Evolutionary conservation across 208 protist genomes (phyloP), one percentile per base, ranked within the genome.

Genomic region (Willaertia magna): DNA sequence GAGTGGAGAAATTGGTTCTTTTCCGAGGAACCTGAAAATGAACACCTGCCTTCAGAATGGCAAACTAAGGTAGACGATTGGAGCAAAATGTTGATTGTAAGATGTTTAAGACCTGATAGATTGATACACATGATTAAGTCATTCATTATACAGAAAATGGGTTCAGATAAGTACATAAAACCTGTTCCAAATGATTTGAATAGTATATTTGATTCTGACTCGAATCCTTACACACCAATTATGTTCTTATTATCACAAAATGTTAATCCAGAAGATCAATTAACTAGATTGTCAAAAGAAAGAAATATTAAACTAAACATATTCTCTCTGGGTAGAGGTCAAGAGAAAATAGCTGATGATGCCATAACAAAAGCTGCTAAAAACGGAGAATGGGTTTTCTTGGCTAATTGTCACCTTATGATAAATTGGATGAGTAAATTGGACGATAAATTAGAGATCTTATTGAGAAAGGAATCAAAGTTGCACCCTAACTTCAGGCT

Each of bases 391-490:
- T 99, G 98, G 98, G 96, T 99, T 1, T 98, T 98, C 90, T 89
- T 99, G 61, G 97, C 96, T 74, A 99, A 99, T 92, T 99, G 98
- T 90, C 98, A 99, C 87, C 88, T 99, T 30, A 97, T 97, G 93
- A 93, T 99, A 43, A 96, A 92, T 74, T 99, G 96, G 96, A 93
- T 99, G 79, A 88, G 94, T 40, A 93, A 96, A 86, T 90, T 99
- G 61, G 97, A 99, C 92, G 97, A 97, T 90, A 94, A 98, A 78
- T 95, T 99, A 86, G 97, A 98, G 61, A 40, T 6, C 26, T 34
- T 81, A 4, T n/a, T n/a, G n/a, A n/a, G n/a, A n/a, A n/a, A n/a
- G n/a, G n/a, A n/a, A n/a, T 92, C 94, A 79, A 92, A 94, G 81
- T 95, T 95, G 39, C 95, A 99, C 89, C 85, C 91, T n/a, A 92